Base-by-base conservation (phyloP, 352 stramenopile genomes). In the Elongisporangium senticosum region DNA sequence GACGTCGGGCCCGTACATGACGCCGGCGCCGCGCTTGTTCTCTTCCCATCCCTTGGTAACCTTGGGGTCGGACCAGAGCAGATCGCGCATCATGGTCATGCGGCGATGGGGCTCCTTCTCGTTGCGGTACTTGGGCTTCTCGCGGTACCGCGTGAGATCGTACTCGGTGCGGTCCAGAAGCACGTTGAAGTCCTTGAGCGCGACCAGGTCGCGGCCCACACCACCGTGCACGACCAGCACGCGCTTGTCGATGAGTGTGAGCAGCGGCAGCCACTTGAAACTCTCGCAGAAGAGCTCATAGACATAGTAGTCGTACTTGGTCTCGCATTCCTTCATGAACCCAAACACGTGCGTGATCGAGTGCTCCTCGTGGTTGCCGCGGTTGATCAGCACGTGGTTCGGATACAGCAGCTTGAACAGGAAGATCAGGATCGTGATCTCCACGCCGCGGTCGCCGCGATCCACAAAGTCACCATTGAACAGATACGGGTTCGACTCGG, bases 391-490 rank as follows among this genome's bases (percentile, higher is more conserved):
- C 22, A 95, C 85, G 53, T 86, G 71, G 7, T 75, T 55, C 24
- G 86, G 83, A 56, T 90, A 90, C 33, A 95, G 63, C 49, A 94
- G 62, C 56, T 87, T 90, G 59, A 93, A 93, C 7, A 88, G 60
- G 59, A 93, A 90, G 59, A 95, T 80, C 63, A 94, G 83, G 26
- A 90, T 63, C 11, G 77, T 61, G 62, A 95, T 87, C 58, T 95
- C 86, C n/a, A 93, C 74, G 26, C 74, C 77, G 19, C 83, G 80
- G 58, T 90, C 79, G 26, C 85, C 86, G 14, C 86, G 78, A 55
- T 94, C 86, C 8, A 96, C 84, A 63, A 96, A 79, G 62, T 96
- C 86, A 33, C 86, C 86, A 53, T 94, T 96, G 55, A 96, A 95
- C 43, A 96, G 20, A 65, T 96, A 96, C 50, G 83, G 82, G 55